Conservation (phyloP, 225 moss, liverwort and hornwort genomes). For the Bryum argenteum region DNA sequence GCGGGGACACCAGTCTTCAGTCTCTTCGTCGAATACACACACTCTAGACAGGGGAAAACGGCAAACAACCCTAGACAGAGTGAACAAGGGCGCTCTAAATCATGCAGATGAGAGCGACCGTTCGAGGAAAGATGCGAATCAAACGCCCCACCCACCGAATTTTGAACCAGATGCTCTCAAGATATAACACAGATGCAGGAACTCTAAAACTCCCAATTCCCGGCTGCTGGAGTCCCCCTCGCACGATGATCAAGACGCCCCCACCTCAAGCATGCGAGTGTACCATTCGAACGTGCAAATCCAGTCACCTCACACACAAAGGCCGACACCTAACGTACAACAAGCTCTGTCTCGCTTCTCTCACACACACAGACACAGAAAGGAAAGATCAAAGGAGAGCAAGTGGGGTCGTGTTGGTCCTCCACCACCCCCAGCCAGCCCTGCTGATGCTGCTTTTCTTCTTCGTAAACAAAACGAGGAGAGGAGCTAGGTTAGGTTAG, state of each 20-base stretch:
- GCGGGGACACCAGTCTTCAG: not conserved
- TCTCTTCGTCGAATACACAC: constrained; percentile 20
- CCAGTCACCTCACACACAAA: constrained; percentile 12
- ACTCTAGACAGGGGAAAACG: not conserved
- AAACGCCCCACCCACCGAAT: constrained; percentile 27
- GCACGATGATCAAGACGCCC: constrained; percentile 26
- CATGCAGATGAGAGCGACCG: constrained; percentile 10
- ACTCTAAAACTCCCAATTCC: constrained; percentile 29
- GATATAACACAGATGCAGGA: not conserved
- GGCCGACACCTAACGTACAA: no score
- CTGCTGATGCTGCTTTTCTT: not conserved
- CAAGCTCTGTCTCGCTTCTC: no score
- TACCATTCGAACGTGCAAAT: constrained; percentile 33
- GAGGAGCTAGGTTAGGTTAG: not conserved
- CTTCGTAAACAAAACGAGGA: not conserved
- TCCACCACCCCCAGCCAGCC: constrained; percentile 21
- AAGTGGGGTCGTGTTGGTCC: constrained; percentile 43
- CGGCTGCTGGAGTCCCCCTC: no score
- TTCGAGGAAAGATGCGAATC: constrained; percentile 20
- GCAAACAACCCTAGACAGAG: constrained; percentile 42
- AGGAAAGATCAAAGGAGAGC: no score
- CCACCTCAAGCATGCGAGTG: constrained; percentile 20
- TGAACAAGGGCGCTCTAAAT: constrained; percentile 30
- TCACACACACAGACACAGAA: no score
- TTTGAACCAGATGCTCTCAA: constrained; percentile 8